These are phyloP conservation scores for Pinus taeda DNA, from an alignment of 75 land plant genomes.

Conservation along the genomic window DNA sequence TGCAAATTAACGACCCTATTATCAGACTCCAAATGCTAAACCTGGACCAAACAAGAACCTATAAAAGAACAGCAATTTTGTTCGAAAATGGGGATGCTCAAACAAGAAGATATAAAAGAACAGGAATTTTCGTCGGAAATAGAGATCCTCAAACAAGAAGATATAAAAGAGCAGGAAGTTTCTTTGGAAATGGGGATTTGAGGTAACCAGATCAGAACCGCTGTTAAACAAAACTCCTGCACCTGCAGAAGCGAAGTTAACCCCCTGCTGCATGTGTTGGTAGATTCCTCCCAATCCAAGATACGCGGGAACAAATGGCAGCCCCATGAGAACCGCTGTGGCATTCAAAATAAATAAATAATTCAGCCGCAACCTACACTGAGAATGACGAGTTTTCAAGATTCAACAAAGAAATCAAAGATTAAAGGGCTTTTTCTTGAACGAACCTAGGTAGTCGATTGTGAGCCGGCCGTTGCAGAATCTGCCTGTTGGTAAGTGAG, in stretches of 20 bases:
- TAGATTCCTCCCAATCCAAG: constrained; percentile 23
- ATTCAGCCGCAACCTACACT: too few species aligned
- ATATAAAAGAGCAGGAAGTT: too few species aligned
- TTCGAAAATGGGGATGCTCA: too few species aligned
- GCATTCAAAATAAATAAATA: too few species aligned
- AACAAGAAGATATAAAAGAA: too few species aligned
- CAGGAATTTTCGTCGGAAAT: too few species aligned
- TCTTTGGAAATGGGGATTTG: too few species aligned
- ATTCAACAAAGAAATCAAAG: constrained; percentile 17
- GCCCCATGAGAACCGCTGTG: constrained; percentile 14
- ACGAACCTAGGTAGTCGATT: constrained; percentile 24
- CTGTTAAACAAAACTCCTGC: constrained; percentile 75
- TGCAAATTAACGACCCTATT: constrained; percentile 16
- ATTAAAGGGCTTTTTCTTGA: too few species aligned
- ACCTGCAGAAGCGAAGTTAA: constrained; percentile 85
- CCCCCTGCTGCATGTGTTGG: constrained; percentile 54
- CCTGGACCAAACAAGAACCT: constrained; percentile 28
- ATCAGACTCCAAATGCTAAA: not conserved
- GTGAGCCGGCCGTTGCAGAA: constrained; percentile 66
- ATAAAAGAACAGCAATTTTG: too few species aligned
- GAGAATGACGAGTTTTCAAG: too few species aligned
- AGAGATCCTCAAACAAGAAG: too few species aligned
- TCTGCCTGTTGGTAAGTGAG: constrained; percentile 63
- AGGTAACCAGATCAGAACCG: constrained; percentile 36
- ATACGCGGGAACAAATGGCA: constrained; percentile 72